phyloP scores from a whole-genome alignment of 2,329 filamentous ascomycete genomes.

The Penicillium sp. region DNA sequence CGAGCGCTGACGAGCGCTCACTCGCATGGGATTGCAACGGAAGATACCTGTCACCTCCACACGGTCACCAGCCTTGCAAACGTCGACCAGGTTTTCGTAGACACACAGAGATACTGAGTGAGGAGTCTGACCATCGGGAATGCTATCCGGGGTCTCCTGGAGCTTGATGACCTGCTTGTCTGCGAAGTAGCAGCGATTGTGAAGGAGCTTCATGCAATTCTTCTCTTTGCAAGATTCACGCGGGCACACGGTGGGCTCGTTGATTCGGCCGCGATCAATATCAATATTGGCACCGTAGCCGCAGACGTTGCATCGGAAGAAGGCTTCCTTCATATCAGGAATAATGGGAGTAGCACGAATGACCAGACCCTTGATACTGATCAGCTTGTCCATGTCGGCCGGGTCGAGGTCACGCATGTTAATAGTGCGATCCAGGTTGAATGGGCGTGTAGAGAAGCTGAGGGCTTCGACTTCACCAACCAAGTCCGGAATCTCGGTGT shows the following conservation, averaged over 20 bases:
- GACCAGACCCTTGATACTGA: conserved; percentile 92
- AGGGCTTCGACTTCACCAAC: conserved; percentile 75
- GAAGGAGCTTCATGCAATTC: conserved; percentile 98
- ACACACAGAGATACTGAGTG: conserved; percentile 95
- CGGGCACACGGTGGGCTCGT: conserved; percentile 88
- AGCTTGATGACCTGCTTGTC: conserved; percentile 99
- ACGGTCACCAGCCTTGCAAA: conserved; percentile 96
- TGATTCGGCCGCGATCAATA: conserved; percentile 93
- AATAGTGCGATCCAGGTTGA: conserved; percentile 80
- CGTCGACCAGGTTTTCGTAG: conserved; percentile 95
- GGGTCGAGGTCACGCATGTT: conserved; percentile 95
- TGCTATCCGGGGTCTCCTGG: conserved; percentile 92
- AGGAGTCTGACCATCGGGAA: conserved; percentile 93
- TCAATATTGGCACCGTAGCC: conserved; percentile 88
- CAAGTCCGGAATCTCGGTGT: conserved; percentile 64
- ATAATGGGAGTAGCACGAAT: conserved; percentile 96
- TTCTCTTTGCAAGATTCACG: conserved; percentile 76
- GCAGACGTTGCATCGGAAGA: conserved; percentile 94
- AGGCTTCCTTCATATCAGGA: conserved; percentile 98
- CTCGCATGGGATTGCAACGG: conserved; percentile 86
- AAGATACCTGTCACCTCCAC: conserved; percentile 97
- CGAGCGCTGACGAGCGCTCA: conserved; percentile 89
- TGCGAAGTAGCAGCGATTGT: conserved; percentile 91
- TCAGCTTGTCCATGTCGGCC: conserved; percentile 91
- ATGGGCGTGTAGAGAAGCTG: conserved; percentile 84